Evolutionary conservation across 139 green algal genomes (phyloP).

Genomic region (Chlamydomonas asymmetrica): DNA sequence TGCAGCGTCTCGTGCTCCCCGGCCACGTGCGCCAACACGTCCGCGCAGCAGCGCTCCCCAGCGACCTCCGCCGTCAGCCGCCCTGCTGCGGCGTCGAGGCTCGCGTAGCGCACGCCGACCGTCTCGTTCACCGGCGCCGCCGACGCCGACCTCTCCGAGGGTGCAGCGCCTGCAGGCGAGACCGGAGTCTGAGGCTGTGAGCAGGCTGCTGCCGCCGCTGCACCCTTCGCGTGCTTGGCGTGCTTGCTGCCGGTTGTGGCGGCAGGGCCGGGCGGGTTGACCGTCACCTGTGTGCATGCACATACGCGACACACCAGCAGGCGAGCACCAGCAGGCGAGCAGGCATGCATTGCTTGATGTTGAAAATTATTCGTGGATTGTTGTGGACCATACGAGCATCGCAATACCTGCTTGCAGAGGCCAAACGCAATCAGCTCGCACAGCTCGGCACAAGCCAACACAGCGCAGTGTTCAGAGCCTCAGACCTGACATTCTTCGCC

Average conservation of each 20-base stretch:
- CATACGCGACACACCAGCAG: neutral
- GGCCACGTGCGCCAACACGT: conserved; percentile 30
- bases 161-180: neutral
- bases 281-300: neutral
- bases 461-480: no score
- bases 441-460: no score
- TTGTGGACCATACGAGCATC: no score
- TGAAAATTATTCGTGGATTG: no score
- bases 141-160: neutral
- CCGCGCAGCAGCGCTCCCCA: conserved; percentile 25
- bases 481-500: no score
- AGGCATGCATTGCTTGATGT: no score
- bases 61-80: conserved; percentile 31
- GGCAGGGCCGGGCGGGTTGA: no score
- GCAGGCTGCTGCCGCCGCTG: neutral
- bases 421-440: no score
- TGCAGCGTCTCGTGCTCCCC: conserved; percentile 49
- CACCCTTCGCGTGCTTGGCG: neutral
- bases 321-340: no score
- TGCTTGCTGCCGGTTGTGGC: neutral
- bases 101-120: conserved; percentile 1
- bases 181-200: neutral
- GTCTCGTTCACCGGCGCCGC: neutral
- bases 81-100: neutral
- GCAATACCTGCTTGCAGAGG: no score